A percentile compares a stretch with the other conserved stretches of the same genome.
These are phyloP conservation scores for Colletotrichum lini DNA, from an alignment of 2,329 filamentous ascomycete genomes.

Conservation along the genomic window DNA sequence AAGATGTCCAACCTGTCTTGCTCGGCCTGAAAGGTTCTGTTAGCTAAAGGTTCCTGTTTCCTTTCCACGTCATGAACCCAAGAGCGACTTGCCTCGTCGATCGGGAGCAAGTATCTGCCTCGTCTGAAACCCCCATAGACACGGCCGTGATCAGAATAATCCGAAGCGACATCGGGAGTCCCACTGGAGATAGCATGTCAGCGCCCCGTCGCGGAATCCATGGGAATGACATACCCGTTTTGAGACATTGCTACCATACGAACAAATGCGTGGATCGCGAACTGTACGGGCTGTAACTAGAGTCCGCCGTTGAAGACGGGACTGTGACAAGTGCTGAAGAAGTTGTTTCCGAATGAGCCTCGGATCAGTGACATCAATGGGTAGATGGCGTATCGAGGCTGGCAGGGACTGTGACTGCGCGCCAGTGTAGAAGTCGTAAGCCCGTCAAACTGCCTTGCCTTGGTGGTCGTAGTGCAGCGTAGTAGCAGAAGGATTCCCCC, in stretches of 20 bases:
- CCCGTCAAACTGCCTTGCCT: neutral
- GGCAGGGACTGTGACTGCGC: neutral
- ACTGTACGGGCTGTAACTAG: neutral
- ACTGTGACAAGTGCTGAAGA: neutral
- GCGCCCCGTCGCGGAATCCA: neutral
- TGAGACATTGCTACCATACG: constrained; percentile 51
- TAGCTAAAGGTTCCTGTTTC: constrained; percentile 1
- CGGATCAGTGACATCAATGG: neutral
- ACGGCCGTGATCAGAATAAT: constrained; percentile 76
- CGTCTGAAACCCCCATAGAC: constrained; percentile 77
- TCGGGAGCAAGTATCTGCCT: constrained; percentile 82
- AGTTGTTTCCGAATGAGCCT: neutral
- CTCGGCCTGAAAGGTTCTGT: constrained; percentile 67
- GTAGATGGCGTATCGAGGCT: neutral
- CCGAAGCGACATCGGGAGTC: constrained; percentile 25
- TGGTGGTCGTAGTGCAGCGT: neutral
- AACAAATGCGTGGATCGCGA: neutral
- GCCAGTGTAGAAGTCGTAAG: neutral
- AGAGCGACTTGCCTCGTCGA: constrained; percentile 75
- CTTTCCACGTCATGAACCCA: neutral
- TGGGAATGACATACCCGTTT: constrained; percentile 46
- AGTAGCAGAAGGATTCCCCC: no score
- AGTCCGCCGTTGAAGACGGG: neutral
- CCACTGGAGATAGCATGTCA: constrained; percentile 26
- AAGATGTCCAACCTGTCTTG: constrained; percentile 86